Percentiles rank a stretch among this genome's conserved stretches.
Evolutionary conservation across 805 yeast species (phyloP).

Genomic region (Suhomyces prunicola): DNA sequence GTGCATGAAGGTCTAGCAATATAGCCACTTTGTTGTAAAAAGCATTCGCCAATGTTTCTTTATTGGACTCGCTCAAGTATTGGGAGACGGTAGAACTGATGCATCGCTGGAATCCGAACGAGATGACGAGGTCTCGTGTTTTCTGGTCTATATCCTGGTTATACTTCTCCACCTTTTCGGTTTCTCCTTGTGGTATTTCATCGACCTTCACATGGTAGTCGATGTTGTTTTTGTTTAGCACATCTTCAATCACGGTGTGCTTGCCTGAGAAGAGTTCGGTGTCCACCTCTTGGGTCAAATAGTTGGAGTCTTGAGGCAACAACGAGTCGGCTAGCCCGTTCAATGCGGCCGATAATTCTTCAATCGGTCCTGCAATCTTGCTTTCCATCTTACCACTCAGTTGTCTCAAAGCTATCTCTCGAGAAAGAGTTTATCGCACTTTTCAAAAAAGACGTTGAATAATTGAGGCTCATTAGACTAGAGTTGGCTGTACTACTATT

Average conservation of each 20-base stretch:
- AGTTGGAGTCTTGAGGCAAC: neutral
- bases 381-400: neutral
- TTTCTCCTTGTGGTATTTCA: constrained; percentile 3
- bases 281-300: neutral
- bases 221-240: neutral
- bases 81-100: constrained; percentile 4
- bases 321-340: neutral
- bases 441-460: neutral
- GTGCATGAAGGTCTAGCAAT: constrained; percentile 26
- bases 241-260: neutral
- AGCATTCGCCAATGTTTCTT: neutral
- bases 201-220: constrained; percentile 6
- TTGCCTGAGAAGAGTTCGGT: neutral
- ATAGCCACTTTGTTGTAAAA: constrained; percentile 17
- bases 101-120: constrained; percentile 19
- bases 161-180: constrained; percentile 17
- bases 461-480: too few species aligned
- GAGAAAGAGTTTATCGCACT: neutral
- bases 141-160: constrained; percentile 20
- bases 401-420: too few species aligned
- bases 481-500: too few species aligned
- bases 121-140: constrained; percentile 18
- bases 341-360: constrained; percentile 1
- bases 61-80: neutral
- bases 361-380: constrained; percentile 1